These are phyloP conservation scores for Agaricus sinodeliciosus DNA, from an alignment of 768 basidiomycete species.

Conservation along the genomic window DNA sequence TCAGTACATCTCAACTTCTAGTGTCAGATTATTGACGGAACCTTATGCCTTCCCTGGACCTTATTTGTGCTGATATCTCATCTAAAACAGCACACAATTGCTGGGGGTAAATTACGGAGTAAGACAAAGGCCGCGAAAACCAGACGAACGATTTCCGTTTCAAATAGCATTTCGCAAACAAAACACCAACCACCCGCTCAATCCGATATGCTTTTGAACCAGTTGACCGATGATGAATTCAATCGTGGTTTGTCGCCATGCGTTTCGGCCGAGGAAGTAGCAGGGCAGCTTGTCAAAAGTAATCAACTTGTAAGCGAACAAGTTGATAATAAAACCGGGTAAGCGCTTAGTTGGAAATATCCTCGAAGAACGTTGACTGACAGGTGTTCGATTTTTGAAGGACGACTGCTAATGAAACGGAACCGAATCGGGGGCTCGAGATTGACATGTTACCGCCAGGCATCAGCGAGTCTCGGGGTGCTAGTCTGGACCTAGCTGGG, in stretches of 20 bases:
- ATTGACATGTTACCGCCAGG: neutral
- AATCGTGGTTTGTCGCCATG: constrained; percentile 23
- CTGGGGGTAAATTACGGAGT: constrained; percentile 9
- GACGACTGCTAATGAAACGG: neutral
- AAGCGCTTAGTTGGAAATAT: constrained; percentile 18
- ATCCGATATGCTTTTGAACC: constrained; percentile 13
- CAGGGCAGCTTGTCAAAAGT: constrained; percentile 43
- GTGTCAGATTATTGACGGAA: constrained; percentile 14
- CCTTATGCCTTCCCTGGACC: constrained; percentile 8
- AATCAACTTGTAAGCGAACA: constrained; percentile 35
- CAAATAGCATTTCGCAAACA: constrained; percentile 7
- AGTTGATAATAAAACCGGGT: constrained; percentile 28
- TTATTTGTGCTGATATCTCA: neutral
- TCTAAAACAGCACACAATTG: neutral
- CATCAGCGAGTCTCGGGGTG: neutral
- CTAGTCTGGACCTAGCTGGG: neutral
- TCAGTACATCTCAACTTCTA: neutral
- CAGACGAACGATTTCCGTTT: constrained; percentile 1
- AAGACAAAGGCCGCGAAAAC: constrained; percentile 5
- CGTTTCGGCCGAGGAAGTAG: constrained; percentile 29
- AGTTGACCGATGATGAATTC: constrained; percentile 13
- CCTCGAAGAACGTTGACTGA: neutral
- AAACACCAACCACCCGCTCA: constrained; percentile 10
- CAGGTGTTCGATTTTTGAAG: constrained; percentile 13
- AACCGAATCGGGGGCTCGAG: neutral